phyloP scores from a whole-genome alignment of 2,329 filamentous ascomycete species.

The Alternaria sp. region DNA sequence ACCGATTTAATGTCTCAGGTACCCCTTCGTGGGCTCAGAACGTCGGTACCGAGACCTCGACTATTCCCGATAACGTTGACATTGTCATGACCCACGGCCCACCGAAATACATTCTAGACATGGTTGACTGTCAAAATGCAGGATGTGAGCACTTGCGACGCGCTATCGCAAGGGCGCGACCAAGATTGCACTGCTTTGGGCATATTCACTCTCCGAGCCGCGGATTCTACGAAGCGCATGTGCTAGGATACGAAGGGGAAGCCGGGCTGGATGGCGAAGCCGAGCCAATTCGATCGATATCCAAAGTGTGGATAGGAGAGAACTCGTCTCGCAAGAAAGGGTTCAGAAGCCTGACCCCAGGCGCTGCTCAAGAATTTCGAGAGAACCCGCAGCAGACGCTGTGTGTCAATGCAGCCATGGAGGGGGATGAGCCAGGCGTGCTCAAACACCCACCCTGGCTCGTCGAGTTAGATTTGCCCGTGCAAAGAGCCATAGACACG shows the following conservation, averaged over 20 bases:
- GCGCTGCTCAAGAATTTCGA: slow-evolving; percentile 34
- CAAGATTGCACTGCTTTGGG: slow-evolving; percentile 66
- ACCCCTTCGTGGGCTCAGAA: slow-evolving; percentile 33
- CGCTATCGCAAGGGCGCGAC: slow-evolving; percentile 58
- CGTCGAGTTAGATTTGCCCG: slow-evolving; percentile 58
- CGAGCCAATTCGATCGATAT: slow-evolving; percentile 22
- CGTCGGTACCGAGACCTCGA: slow-evolving; percentile 26
- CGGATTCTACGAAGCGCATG: slow-evolving; percentile 50
- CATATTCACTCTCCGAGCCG: slow-evolving; percentile 61
- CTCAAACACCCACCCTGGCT: slow-evolving; percentile 63
- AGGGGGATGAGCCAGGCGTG: slow-evolving; percentile 55
- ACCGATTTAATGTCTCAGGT: slow-evolving; percentile 59
- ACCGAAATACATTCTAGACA: slow-evolving; percentile 61
- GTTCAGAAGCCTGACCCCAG: slow-evolving; percentile 37
- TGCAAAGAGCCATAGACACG: not conserved
- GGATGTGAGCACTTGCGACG: slow-evolving; percentile 64
- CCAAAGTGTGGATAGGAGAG: slow-evolving; percentile 34
- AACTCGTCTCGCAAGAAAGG: slow-evolving; percentile 35
- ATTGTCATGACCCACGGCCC: slow-evolving; percentile 69
- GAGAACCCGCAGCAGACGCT: slow-evolving; percentile 60
- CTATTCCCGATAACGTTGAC: slow-evolving; percentile 56
- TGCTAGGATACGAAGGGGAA: slow-evolving; percentile 38
- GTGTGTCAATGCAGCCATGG: slow-evolving; percentile 65
- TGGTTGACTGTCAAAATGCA: slow-evolving; percentile 48
- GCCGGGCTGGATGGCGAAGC: slow-evolving; percentile 5